A percentile compares a stretch with the other conserved stretches of the same genome.
Conservation (phyloP, 345 rosid genomes). For the Eucalyptus victrix region DNA sequence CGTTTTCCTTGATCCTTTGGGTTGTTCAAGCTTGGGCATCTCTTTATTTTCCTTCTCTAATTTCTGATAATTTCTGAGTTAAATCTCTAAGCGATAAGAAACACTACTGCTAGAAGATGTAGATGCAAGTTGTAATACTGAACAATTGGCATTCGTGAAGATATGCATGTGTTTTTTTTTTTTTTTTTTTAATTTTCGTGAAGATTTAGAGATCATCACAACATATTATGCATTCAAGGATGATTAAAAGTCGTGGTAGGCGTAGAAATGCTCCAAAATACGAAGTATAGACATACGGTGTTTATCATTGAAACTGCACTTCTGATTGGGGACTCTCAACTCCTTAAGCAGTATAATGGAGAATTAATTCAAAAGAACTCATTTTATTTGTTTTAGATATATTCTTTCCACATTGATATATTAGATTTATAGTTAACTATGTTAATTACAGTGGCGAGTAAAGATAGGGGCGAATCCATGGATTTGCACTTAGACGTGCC, state of each 20-base stretch:
- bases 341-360: background rate
- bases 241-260: background rate
- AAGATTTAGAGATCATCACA: background rate
- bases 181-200: background rate
- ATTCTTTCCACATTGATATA: background rate
- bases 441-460: background rate
- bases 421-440: background rate
- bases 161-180: too few species aligned
- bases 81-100: background rate
- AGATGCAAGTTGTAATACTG: background rate
- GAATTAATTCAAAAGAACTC: background rate
- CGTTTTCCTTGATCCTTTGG: background rate
- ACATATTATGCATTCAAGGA: background rate
- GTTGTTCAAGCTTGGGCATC: background rate
- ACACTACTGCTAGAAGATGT: background rate
- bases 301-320: background rate
- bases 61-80: background rate
- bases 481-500: background rate
- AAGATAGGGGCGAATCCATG: background rate
- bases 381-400: background rate
- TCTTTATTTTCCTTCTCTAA: background rate
- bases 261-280: background rate
- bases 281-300: background rate
- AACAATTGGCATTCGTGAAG: too few species aligned
- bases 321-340: background rate